phyloP scores from a whole-genome alignment of 805 yeast species.

The Teunomyces panamensis region DNA sequence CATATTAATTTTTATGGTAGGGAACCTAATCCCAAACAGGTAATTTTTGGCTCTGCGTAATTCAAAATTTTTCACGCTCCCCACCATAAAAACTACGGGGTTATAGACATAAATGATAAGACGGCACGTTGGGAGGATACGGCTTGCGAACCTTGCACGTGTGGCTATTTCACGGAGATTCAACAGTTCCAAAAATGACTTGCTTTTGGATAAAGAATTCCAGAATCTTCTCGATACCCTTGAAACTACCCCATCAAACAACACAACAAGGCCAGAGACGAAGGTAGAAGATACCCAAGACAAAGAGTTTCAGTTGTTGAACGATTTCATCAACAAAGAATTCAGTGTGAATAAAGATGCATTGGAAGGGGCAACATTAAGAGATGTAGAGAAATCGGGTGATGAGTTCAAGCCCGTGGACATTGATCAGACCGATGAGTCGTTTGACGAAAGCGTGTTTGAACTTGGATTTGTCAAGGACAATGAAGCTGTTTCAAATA shows the following conservation, averaged over 20 bases:
- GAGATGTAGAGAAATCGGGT: not conserved
- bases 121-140: not conserved
- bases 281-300: not conserved
- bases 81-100: not conserved
- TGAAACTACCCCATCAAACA: not conserved
- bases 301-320: constrained; percentile 10
- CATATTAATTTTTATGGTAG: not conserved
- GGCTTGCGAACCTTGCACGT: not conserved
- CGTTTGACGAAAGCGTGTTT: constrained; percentile 6
- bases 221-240: constrained; percentile 1
- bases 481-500: constrained; percentile 1
- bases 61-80: not conserved
- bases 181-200: not conserved
- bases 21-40: not conserved
- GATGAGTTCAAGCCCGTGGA: constrained; percentile 9
- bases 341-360: constrained; percentile 1
- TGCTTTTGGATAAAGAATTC: not conserved
- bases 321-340: constrained; percentile 10
- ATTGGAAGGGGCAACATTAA: no score
- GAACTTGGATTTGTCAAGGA: constrained; percentile 4
- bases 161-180: not conserved
- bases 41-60: not conserved
- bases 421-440: constrained; percentile 15
- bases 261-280: not conserved
- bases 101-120: not conserved